Evolutionary conservation across 805 yeast species (phyloP).

Genomic region (Dipodascus albidus): DNA sequence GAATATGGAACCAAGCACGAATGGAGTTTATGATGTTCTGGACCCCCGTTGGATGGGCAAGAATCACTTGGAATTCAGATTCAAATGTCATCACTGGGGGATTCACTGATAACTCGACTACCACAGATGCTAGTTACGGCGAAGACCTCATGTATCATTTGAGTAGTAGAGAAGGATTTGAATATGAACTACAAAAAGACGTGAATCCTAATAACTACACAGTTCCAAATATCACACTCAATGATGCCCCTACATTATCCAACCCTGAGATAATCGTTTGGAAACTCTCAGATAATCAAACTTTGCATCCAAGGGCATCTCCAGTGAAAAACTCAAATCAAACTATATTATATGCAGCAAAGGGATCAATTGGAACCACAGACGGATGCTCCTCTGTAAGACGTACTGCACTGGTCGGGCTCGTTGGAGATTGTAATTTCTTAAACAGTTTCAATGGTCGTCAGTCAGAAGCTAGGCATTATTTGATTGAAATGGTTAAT

Average conservation of each 20-base stretch:
- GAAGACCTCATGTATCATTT: constrained; percentile 3
- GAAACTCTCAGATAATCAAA: neutral
- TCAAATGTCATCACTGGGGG: constrained; percentile 9
- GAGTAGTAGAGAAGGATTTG: constrained; percentile 5
- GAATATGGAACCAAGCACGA: constrained; percentile 8
- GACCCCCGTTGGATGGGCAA: constrained; percentile 24
- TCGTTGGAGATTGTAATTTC: constrained; percentile 28
- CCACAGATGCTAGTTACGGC: constrained; percentile 14
- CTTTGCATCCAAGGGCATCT: too few species aligned
- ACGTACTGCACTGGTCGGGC: constrained; percentile 26
- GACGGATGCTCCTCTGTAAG: constrained; percentile 23
- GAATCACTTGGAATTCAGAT: constrained; percentile 12
- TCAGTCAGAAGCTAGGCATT: constrained; percentile 17
- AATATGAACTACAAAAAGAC: constrained; percentile 8
- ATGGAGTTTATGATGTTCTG: constrained; percentile 7
- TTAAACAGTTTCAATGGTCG: constrained; percentile 17
- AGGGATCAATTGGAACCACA: constrained; percentile 19
- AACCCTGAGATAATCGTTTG: neutral
- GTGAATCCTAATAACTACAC: constrained; percentile 6
- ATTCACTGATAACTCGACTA: constrained; percentile 10
- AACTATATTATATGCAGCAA: too few species aligned
- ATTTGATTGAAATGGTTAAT: constrained; percentile 23
- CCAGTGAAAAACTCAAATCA: constrained; percentile 9
- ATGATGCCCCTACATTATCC: neutral
- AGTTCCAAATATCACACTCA: constrained; percentile 3